Evolutionary conservation across 2,329 filamentous ascomycete species (phyloP).

Genomic region (Diaporthe sp.): DNA sequence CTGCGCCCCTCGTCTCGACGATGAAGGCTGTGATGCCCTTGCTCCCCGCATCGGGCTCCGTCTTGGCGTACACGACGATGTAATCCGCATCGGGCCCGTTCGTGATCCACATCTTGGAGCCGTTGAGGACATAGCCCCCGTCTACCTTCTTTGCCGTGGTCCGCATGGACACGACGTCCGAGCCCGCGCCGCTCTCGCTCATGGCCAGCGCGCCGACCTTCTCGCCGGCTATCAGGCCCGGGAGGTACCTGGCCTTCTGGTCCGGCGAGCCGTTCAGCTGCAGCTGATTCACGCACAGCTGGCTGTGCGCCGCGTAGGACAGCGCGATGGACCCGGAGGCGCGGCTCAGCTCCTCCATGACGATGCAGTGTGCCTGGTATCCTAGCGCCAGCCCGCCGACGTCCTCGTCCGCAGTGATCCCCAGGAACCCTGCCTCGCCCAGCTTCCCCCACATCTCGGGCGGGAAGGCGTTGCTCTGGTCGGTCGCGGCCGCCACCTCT

Average conservation of each 20-base stretch:
- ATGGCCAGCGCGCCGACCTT: conserved; percentile 92
- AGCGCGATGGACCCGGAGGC: conserved; percentile 87
- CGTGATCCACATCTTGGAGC: conserved; percentile 99
- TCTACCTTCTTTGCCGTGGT: conserved; percentile 84
- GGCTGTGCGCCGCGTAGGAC: conserved; percentile 95
- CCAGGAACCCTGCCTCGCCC: conserved; percentile 90
- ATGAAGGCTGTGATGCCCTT: conserved; percentile 97
- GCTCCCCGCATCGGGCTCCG: conserved; percentile 80
- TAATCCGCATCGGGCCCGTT: conserved; percentile 96
- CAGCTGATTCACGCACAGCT: conserved; percentile 96
- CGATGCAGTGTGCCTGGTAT: conserved; percentile 95
- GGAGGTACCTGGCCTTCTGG: conserved; percentile 86
- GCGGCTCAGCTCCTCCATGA: conserved; percentile 94
- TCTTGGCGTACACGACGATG: conserved; percentile 98
- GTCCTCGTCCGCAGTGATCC: conserved; percentile 92
- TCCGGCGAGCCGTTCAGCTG: conserved; percentile 85
- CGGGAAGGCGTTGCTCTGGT: conserved; percentile 89
- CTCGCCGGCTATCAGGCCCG: conserved; percentile 83
- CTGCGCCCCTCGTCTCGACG: conserved; percentile 74
- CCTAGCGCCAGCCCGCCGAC: conserved; percentile 92
- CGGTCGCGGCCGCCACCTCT: conserved; percentile 84
- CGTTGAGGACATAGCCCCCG: conserved; percentile 87
- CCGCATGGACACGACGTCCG: conserved; percentile 96
- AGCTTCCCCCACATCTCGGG: conserved; percentile 93
- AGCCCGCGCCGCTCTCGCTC: conserved; percentile 91